Base-by-base conservation (phyloP, 345 rosid genomes). In the Hibiscus mutabilis region DNA sequence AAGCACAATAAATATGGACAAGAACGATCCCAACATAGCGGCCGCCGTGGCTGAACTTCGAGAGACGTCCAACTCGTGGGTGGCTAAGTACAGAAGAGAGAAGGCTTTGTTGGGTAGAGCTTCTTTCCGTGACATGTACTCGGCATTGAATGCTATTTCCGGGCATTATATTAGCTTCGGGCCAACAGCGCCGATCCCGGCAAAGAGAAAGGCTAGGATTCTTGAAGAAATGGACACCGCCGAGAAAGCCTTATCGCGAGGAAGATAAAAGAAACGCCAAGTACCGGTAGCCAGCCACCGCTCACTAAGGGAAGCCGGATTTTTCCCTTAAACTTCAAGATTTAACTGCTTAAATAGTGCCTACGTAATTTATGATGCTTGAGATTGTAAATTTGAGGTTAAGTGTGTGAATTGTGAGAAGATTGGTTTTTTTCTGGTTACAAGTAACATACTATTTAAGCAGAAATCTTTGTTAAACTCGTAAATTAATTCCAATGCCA, bases 101-200 rank as follows among this genome's bases (percentile, higher is more conserved):
- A 94, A 94, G 63, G 82, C 95, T 14, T 79, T 94, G 33, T 79
- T 94, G 1, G 97, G 96, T 6, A 85, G 89, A 70, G 27, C 89
- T 47, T 94, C 98, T 0, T 94, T 87, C 42, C 67, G 98, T 22
- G 98, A 94, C 64, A 89, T 91, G 0, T 94, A 94, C 79, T 91
- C 97, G 19, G 98, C 98, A 1, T 69, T 94, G 82, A 94, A 94
- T 68, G 98, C 96, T 10, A 92, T 94, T 52, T 90, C 97, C 0
- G 97, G 97, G 5, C 98, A 94, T 79, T 94, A 94, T 70, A 83
- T 94, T 71, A 94, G 98, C 84, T 94, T 94, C 60, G 98, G 98
- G 25, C 98, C 97, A 1, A 88, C 97, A 0, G 86, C 96, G 46
- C 97, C 95, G 10, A 84, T 94, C 68, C 98, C 97, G 2, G 83